Evolutionary conservation across 345 rosid species (phyloP), one percentile per base, ranked within the genome.

Genomic region (Litchi chinensis): DNA sequence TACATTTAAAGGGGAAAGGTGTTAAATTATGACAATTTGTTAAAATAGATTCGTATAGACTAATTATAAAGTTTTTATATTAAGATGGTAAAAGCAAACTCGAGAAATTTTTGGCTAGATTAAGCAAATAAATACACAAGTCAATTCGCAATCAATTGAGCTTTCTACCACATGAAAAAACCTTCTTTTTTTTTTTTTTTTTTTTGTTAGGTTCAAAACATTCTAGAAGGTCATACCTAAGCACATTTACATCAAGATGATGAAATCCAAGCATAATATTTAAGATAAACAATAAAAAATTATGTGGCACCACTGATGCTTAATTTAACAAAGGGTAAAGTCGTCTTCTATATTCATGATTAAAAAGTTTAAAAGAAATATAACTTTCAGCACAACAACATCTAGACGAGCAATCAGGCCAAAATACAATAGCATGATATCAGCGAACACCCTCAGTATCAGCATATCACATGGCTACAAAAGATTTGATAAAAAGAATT

Each of bases 1-100:
- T 96, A 85, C 80, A 81, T 48, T 75, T 40, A 43, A 11, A 7
- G 19, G 15, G 63, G n/a, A 80, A 26, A n/a, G 65, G 11, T 39
- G 18, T 18, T 41, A 70, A 48, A 22, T 10, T 18, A 76, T 54
- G 5, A 11, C 44, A 24, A 24, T 43, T 3, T 11, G 70, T 69
- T 16, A 60, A 68, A 68, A 32, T 68, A 26, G 24, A 28, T 32
- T 32, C 19, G 50, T 21, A 70, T 40, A 3, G 5, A 68, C 13
- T 28, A 8, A 22, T 63, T 63, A 6, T 24, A 11, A 24, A 63
- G 16, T 9, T 63, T 63, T 63, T 10, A 26, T 9, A 63, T 32
- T 24, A 21, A 62, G 65, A 62, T 62, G 32, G 32, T 11, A 8
- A n/a, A n/a, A 5, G 39, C 39, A 72, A 56, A 10, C 8, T 16